phyloP scores from a whole-genome alignment of 192 early-diverging fungal genomes.

The Podila verticillata region DNA sequence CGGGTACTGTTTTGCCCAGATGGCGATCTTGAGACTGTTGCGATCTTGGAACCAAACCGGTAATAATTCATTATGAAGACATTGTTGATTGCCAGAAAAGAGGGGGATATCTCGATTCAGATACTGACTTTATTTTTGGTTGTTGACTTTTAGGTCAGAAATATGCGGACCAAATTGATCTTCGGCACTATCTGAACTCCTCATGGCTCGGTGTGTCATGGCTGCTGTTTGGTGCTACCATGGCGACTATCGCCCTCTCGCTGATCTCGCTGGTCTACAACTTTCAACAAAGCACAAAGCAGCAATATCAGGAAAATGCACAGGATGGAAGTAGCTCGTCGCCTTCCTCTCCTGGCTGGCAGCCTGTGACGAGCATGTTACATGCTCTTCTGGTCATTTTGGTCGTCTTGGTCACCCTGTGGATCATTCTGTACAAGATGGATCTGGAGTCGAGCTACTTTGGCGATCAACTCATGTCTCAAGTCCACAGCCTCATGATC shows the following conservation, averaged over 20 bases:
- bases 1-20: conserved; percentile 34
- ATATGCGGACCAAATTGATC: conserved; percentile 57
- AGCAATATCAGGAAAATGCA: background rate
- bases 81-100: background rate
- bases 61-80: background rate
- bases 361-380: background rate
- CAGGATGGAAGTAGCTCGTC: background rate
- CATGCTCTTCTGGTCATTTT: conserved; percentile 13
- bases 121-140: background rate
- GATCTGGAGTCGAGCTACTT: conserved; percentile 30
- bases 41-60: conserved; percentile 60
- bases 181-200: conserved; percentile 52
- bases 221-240: conserved; percentile 34
- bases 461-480: conserved; percentile 17
- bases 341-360: background rate
- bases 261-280: conserved; percentile 5
- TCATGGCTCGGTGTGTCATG: conserved; percentile 33
- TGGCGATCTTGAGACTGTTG: conserved; percentile 51
- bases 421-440: conserved; percentile 49
- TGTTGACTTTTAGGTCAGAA: conserved; percentile 51
- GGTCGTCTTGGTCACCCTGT: conserved; percentile 14
- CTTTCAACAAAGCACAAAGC: background rate
- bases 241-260: background rate
- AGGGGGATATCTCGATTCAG: background rate
- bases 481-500: conserved; percentile 20